A percentile compares a stretch with the other conserved stretches of the same genome.
Conservation (phyloP, 306 rosid species). For the Lagenaria siceraria region DNA sequence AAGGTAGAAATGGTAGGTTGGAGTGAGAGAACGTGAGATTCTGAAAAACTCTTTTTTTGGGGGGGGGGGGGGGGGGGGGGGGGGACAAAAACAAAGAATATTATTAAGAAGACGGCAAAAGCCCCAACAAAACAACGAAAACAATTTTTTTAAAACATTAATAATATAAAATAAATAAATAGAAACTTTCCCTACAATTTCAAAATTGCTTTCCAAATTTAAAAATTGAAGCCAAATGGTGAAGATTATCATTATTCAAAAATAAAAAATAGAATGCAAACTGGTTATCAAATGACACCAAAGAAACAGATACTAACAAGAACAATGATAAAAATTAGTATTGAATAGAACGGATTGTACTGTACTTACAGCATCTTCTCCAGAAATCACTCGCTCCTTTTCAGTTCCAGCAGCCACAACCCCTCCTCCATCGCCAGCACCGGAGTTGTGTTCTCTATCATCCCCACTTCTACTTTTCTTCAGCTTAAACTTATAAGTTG, state of each 20-base stretch:
- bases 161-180: too few relatives aligned
- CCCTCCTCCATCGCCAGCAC: constrained; percentile 70
- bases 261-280: not conserved
- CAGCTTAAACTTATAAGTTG: constrained; percentile 80
- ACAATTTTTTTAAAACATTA: too few relatives aligned
- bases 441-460: constrained; percentile 30
- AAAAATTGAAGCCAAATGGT: not conserved
- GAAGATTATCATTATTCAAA: not conserved
- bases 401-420: constrained; percentile 89
- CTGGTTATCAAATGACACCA: not conserved
- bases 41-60: not conserved
- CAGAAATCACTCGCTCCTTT: constrained; percentile 70
- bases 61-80: too few relatives aligned
- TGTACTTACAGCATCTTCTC: constrained; percentile 83
- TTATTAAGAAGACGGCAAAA: too few relatives aligned
- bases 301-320: not conserved
- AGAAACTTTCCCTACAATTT: not conserved
- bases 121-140: too few relatives aligned
- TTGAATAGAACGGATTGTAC: not conserved
- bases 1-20: not conserved
- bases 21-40: not conserved
- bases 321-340: not conserved
- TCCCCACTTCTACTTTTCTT: constrained; percentile 54
- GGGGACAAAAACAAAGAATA: not conserved
- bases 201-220: not conserved